These are phyloP conservation scores for Cordyceps farinosa DNA, from an alignment of 2,329 filamentous ascomycete species.

Conservation along the genomic window DNA sequence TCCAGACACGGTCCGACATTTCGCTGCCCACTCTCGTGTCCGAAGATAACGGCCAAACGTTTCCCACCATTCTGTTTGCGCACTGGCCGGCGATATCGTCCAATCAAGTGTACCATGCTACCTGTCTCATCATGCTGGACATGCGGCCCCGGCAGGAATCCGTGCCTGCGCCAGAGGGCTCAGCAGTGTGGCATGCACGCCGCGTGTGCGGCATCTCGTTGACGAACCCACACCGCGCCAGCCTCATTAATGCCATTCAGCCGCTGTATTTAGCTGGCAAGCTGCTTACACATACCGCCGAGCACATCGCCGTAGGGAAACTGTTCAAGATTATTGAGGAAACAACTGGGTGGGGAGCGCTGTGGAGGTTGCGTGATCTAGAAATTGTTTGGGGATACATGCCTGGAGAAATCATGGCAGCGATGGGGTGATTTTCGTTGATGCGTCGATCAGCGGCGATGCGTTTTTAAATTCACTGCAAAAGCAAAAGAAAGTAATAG, in stretches of 20 bases:
- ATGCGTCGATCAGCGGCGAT: no score
- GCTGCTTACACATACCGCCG: slow-evolving; percentile 42
- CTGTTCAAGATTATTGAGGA: slow-evolving; percentile 43
- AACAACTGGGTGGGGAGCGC: slow-evolving; percentile 46
- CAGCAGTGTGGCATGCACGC: slow-evolving; percentile 45
- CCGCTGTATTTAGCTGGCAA: slow-evolving; percentile 49
- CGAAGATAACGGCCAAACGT: slow-evolving; percentile 31
- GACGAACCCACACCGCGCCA: slow-evolving; percentile 47
- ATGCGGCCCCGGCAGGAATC: slow-evolving; percentile 33
- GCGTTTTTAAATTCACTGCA: no score
- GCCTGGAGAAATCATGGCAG: slow-evolving; percentile 6
- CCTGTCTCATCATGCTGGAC: slow-evolving; percentile 46
- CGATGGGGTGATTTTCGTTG: neutral
- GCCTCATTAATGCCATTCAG: slow-evolving; percentile 50
- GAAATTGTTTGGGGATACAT: slow-evolving; percentile 35
- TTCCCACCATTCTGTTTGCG: slow-evolving; percentile 46
- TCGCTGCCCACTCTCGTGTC: slow-evolving; percentile 30
- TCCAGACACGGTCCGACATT: slow-evolving; percentile 37
- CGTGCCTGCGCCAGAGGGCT: slow-evolving; percentile 23
- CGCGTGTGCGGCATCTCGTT: slow-evolving; percentile 50
- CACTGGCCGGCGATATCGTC: slow-evolving; percentile 49
- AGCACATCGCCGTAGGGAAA: slow-evolving; percentile 33
- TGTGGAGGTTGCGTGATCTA: slow-evolving; percentile 47
- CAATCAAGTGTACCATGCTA: slow-evolving; percentile 51
- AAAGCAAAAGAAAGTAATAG: no score